phyloP scores from a whole-genome alignment of 768 basidiomycete species.

The Lentinus tigrinus region DNA sequence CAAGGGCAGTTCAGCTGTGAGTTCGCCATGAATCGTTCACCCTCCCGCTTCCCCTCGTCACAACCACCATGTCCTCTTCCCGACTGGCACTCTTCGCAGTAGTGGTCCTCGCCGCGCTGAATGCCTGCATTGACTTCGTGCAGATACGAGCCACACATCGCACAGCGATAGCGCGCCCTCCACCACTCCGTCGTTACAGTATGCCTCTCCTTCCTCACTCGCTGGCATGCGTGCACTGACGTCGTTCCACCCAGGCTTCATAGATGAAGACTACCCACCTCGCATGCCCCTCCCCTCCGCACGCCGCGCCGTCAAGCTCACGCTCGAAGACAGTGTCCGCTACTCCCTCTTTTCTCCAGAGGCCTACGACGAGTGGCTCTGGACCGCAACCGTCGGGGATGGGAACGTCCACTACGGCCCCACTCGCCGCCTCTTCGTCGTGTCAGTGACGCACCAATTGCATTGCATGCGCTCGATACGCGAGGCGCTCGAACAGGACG shows the following conservation, averaged over 20 bases:
- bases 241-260: not conserved
- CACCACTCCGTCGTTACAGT: slow-evolving; percentile 7
- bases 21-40: not conserved
- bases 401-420: slow-evolving; percentile 29
- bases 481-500: slow-evolving; percentile 6
- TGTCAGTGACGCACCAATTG: slow-evolving; percentile 26
- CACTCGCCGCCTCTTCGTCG: slow-evolving; percentile 25
- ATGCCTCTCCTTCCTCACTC: not conserved
- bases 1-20: not conserved
- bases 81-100: not conserved
- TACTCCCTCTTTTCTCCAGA: slow-evolving; percentile 25
- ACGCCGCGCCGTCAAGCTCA: slow-evolving; percentile 17
- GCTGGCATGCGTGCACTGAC: not conserved
- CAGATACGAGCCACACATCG: slow-evolving; percentile 8
- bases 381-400: slow-evolving; percentile 25
- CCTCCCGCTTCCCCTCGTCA: not conserved
- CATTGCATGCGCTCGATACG: slow-evolving; percentile 25
- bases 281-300: slow-evolving; percentile 22
- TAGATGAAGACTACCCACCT: slow-evolving; percentile 19
- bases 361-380: slow-evolving; percentile 33
- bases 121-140: slow-evolving; percentile 8
- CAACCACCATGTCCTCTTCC: slow-evolving; percentile 5
- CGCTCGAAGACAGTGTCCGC: slow-evolving; percentile 32
- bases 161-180: not conserved
- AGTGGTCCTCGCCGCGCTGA: slow-evolving; percentile 1